A percentile compares a stretch with the other conserved stretches of the same genome.
Evolutionary conservation across 495 filamentous ascomycete genomes (phyloP).

Genomic region (Neurospora terricola): DNA sequence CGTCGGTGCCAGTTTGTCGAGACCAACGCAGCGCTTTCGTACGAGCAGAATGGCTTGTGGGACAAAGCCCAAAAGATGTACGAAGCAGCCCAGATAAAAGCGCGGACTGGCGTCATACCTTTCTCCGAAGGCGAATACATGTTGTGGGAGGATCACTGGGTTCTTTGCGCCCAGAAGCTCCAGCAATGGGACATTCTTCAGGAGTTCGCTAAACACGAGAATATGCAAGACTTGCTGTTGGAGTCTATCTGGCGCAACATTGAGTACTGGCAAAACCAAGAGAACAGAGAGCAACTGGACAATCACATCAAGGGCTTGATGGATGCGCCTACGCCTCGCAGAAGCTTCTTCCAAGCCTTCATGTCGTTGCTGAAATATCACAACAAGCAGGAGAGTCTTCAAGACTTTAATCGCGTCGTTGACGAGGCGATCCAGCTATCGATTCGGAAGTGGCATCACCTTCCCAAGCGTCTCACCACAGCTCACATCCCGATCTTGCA

Average conservation of each 20-base stretch:
- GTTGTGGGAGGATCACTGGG: constrained; percentile 99
- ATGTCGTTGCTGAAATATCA: constrained; percentile 91
- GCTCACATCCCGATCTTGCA: constrained; percentile 92
- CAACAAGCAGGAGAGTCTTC: constrained; percentile 66
- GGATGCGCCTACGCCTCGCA: constrained; percentile 87
- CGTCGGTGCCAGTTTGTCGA: constrained; percentile 90
- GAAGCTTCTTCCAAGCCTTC: constrained; percentile 96
- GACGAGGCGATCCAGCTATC: constrained; percentile 95
- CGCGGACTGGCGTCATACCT: constrained; percentile 80
- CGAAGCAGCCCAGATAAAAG: constrained; percentile 93
- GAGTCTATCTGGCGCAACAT: constrained; percentile 91
- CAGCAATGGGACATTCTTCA: constrained; percentile 97
- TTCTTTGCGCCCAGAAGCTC: constrained; percentile 92
- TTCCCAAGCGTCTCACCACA: constrained; percentile 85
- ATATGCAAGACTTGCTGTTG: constrained; percentile 91
- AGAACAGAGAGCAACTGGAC: constrained; percentile 81
- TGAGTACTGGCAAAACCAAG: constrained; percentile 80
- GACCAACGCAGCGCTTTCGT: constrained; percentile 91
- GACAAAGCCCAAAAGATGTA: constrained; percentile 95
- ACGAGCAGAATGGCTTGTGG: constrained; percentile 99
- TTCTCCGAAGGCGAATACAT: constrained; percentile 97
- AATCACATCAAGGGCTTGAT: constrained; percentile 89
- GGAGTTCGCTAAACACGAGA: constrained; percentile 98
- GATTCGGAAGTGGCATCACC: constrained; percentile 95
- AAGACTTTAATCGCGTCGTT: constrained; percentile 79